These are phyloP conservation scores for Daedaleopsis sinensis DNA, from an alignment of 768 basidiomycete genomes.

Conservation along the genomic window DNA sequence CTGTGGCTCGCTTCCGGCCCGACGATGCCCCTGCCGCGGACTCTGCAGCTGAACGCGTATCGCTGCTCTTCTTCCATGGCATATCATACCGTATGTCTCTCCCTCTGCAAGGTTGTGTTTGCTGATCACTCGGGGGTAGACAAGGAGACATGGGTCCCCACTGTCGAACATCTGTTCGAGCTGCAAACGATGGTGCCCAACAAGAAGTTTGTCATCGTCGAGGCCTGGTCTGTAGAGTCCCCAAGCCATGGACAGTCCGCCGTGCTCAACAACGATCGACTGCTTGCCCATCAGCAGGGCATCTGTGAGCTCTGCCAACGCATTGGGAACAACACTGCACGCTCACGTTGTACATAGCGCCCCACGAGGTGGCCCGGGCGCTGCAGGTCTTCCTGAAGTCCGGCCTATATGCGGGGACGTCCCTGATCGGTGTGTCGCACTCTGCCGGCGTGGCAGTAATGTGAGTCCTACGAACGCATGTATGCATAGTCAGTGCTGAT, in stretches of 20 bases:
- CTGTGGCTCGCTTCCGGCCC: too few species aligned
- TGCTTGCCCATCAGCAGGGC: neutral
- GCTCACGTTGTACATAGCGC: neutral
- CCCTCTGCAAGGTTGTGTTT: too few species aligned
- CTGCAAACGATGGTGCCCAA: constrained; percentile 1
- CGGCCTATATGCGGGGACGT: neutral
- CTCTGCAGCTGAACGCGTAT: too few species aligned
- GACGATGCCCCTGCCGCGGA: too few species aligned
- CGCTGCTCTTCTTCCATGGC: too few species aligned
- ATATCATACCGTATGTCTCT: too few species aligned
- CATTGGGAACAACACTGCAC: too few species aligned
- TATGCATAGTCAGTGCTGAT: neutral
- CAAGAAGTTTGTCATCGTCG: constrained; percentile 5
- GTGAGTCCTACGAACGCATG: neutral
- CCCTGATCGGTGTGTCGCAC: neutral
- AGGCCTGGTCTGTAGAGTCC: constrained; percentile 5
- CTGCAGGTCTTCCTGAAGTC: neutral
- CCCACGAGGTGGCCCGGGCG: neutral
- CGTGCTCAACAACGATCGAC: neutral
- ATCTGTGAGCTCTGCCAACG: neutral
- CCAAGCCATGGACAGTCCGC: constrained; percentile 2
- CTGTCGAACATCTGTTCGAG: constrained; percentile 3
- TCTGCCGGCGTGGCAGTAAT: neutral
- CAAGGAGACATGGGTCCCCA: constrained; percentile 10
- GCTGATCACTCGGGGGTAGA: neutral